Percentiles rank a stretch among this genome's conserved stretches.
These are phyloP conservation scores for Sporothrix schenckii DNA, from an alignment of 2,329 filamentous ascomycete species.

Conservation along the genomic window DNA sequence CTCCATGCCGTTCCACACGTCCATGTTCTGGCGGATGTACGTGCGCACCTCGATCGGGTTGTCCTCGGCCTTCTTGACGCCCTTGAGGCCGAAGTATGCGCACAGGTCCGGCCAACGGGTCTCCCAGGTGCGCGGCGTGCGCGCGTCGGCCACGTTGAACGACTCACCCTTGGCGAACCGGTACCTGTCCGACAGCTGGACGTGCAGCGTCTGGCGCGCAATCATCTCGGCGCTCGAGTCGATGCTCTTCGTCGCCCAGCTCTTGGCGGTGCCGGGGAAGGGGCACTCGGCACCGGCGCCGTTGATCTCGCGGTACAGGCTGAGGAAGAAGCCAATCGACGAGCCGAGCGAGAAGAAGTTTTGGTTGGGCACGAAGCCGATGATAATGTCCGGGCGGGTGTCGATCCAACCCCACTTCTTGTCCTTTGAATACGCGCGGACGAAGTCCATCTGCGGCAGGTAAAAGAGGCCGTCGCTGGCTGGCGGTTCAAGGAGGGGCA, in stretches of 20 bases:
- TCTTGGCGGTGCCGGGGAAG: constrained; percentile 46
- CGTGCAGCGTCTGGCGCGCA: constrained; percentile 38
- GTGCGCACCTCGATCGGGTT: constrained; percentile 42
- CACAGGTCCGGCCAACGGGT: constrained; percentile 39
- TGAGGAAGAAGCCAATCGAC: constrained; percentile 46
- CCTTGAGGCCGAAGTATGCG: constrained; percentile 37
- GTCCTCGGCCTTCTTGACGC: constrained; percentile 38
- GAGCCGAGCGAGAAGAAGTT: constrained; percentile 47
- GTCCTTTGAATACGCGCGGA: constrained; percentile 43
- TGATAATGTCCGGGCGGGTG: constrained; percentile 47
- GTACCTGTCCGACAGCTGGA: constrained; percentile 33
- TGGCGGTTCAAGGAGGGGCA: constrained; percentile 43
- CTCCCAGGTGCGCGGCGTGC: constrained; percentile 35
- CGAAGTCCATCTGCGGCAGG: constrained; percentile 47
- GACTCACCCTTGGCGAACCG: constrained; percentile 36
- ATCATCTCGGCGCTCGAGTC: constrained; percentile 49
- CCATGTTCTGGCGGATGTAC: constrained; percentile 43
- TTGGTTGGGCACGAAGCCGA: constrained; percentile 48
- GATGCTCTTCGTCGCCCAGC: constrained; percentile 46
- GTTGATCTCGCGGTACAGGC: constrained; percentile 44
- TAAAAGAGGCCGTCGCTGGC: constrained; percentile 46
- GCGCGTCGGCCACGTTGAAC: constrained; percentile 39
- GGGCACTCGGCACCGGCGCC: constrained; percentile 46
- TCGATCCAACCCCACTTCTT: constrained; percentile 49
- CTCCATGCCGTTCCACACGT: constrained; percentile 42